Evolutionary conservation across 305 asterid species (phyloP), one percentile per base, ranked within the genome.

Genomic region (Fraxinus dipetala): DNA sequence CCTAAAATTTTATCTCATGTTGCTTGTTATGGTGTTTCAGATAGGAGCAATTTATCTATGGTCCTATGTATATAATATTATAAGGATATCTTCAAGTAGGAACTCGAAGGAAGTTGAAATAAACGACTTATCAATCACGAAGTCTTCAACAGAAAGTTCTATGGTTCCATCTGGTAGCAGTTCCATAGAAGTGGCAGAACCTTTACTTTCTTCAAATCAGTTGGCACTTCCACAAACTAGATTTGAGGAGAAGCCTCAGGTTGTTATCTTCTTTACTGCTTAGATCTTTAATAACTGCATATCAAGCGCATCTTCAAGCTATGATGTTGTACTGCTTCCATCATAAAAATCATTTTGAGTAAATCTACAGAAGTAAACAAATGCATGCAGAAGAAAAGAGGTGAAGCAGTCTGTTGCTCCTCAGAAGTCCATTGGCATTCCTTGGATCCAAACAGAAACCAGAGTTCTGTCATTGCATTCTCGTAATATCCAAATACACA

Each of bases 1-100:
- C 80, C 26, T 76, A 77, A 76, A 16, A 72, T 54, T 38, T 6
- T 72, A 79, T 59, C 76, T 85, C 76, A 16, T 77, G 36, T 80
- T 76, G 26, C 43, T 13, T 56, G 26, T 76, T 80, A 31, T 81
- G 80, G 24, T 77, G 72, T 28, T 81, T 80, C 90, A 94, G 97
- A 83, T 89, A 13, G 98, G 98, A 80, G 94, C 97, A 70, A 89
- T 95, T 77, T 90, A 87, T 84, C 85, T 93, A 24, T 95, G 98
- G 98, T 87, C 94, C 59, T 95, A 92, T 63, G 97, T 92, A 30
- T 95, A 91, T 79, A 95, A 95, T 65, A 91, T 91, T 11, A 86
- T 93, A 77, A 82, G 98, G 82, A 83, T 91, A 76, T 95, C 94
- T 67, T 86, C 95, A 65, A 86, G 48, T 69, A 82, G 73, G 79